These are phyloP conservation scores for Fusarium torulosum DNA, from an alignment of 2,329 filamentous ascomycete genomes.

Conservation along the genomic window DNA sequence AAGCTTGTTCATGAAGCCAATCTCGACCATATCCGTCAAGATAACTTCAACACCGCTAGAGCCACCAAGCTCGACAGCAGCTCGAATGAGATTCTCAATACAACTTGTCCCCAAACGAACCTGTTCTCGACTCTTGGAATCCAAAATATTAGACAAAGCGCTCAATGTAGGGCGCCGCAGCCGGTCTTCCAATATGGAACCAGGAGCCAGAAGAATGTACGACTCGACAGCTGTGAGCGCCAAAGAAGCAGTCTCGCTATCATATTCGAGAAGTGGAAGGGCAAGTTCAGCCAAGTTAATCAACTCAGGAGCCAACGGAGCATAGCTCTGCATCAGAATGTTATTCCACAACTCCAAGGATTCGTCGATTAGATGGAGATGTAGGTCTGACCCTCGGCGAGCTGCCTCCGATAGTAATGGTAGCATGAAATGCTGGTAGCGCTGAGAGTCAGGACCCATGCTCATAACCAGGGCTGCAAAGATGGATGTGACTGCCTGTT, in stretches of 20 bases:
- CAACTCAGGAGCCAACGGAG: slow-evolving; percentile 72
- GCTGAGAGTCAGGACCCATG: slow-evolving; percentile 81
- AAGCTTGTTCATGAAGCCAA: slow-evolving; percentile 72
- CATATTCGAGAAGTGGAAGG: slow-evolving; percentile 75
- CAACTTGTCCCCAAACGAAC: slow-evolving; percentile 69
- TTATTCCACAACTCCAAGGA: slow-evolving; percentile 89
- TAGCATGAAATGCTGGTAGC: slow-evolving; percentile 83
- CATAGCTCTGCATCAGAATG: slow-evolving; percentile 74
- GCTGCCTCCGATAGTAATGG: slow-evolving; percentile 86
- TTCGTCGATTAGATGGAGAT: slow-evolving; percentile 90
- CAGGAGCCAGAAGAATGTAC: slow-evolving; percentile 77
- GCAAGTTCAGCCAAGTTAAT: slow-evolving; percentile 71
- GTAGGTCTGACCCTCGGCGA: slow-evolving; percentile 78
- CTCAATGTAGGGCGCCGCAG: slow-evolving; percentile 64
- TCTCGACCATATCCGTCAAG: slow-evolving; percentile 73
- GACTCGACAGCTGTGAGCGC: slow-evolving; percentile 75
- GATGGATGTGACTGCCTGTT: slow-evolving; percentile 90
- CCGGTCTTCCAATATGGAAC: slow-evolving; percentile 71
- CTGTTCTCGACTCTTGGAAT: slow-evolving; percentile 68
- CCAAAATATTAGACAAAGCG: slow-evolving; percentile 64
- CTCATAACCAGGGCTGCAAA: slow-evolving; percentile 87
- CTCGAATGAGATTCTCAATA: slow-evolving; percentile 74
- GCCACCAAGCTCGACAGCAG: slow-evolving; percentile 72
- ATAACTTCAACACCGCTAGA: slow-evolving; percentile 71
- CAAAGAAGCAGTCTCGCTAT: slow-evolving; percentile 71